Evolutionary conservation across 2,329 filamentous ascomycete species (phyloP), one percentile per base, ranked within the genome.

Genomic region (Rugonectria rugulosa): DNA sequence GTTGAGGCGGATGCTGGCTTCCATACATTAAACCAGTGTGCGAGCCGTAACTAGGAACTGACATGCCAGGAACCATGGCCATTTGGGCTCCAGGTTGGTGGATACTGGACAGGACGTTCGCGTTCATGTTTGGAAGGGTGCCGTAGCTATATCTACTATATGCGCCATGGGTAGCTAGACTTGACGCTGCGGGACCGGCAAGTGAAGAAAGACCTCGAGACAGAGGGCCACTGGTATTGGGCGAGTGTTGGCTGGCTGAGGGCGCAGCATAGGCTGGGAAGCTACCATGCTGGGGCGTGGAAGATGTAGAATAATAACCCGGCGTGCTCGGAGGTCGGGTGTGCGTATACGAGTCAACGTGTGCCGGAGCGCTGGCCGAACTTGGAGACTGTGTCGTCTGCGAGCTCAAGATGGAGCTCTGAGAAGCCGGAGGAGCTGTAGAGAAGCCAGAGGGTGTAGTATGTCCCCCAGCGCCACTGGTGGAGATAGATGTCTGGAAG

Each of bases 71-170:
- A 27, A 94, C 84, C 57, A 95, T 77, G 7, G 88, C 82, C 79
- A 95, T 87, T 57, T 89, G 88, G 6, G 82, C 82, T 48, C 85
- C 85, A 0, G 91, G 91, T 57, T 88, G 90, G 66, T 88, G 85
- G 21, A 95, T 82, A 68, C 94, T 95, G 14, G 90, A 89, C 79
- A 94, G 86, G 23, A 94, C 87, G 1, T 88, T 82, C 1, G 87
- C 86, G 36, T 79, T 77, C 78, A 88, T 82, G n/a, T 80, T 77
- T 3, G 88, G 82, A 3, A 89, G 79, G 4, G 88, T 84, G 23
- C 75, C 70, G 53, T 76, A 74, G 12, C 60, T 64, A 57, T 81
- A 83, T 71, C 71, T n/a, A n/a, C n/a, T 62, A 59, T 85, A 86
- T 14, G 76, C 75, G 49, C 81, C 78, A 19, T 83, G 83, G 5